Conservation (phyloP, 805 yeast genomes). For the Ogataea neopini region DNA sequence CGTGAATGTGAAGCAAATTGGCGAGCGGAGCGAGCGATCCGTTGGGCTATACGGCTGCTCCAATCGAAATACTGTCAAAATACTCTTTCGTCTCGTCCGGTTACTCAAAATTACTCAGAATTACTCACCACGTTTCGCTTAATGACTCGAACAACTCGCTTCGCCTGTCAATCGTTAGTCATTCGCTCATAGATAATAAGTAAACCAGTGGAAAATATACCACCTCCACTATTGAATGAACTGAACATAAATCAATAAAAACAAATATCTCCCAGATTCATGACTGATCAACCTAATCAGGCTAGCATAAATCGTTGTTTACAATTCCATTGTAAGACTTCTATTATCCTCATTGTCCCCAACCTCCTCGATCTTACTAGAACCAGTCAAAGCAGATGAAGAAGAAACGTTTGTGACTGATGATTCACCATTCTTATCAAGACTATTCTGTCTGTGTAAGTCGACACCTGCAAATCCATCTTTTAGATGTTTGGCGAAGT, state of each 20-base stretch:
- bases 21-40: no score
- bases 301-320: neutral
- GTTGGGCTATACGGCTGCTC: no score
- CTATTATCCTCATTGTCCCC: constrained; percentile 9
- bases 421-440: constrained; percentile 8
- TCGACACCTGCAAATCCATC: constrained; percentile 24
- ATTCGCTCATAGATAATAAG: neutral
- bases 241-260: neutral
- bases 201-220: neutral
- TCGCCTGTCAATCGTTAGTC: no score
- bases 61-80: no score
- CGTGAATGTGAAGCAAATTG: constrained; percentile 34
- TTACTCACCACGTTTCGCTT: no score
- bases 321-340: neutral
- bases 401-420: neutral
- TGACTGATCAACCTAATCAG: no score
- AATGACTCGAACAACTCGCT: no score
- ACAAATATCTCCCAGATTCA: neutral
- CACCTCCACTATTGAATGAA: no score
- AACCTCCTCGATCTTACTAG: constrained; percentile 18
- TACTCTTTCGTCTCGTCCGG: no score
- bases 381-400: neutral
- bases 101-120: no score
- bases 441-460: constrained; percentile 12
- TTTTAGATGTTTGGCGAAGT: constrained; percentile 40